Evolutionary conservation across 768 basidiomycete species (phyloP), one percentile per base, ranked within the genome.

Genomic region (Peribolospora kevripleyi): DNA sequence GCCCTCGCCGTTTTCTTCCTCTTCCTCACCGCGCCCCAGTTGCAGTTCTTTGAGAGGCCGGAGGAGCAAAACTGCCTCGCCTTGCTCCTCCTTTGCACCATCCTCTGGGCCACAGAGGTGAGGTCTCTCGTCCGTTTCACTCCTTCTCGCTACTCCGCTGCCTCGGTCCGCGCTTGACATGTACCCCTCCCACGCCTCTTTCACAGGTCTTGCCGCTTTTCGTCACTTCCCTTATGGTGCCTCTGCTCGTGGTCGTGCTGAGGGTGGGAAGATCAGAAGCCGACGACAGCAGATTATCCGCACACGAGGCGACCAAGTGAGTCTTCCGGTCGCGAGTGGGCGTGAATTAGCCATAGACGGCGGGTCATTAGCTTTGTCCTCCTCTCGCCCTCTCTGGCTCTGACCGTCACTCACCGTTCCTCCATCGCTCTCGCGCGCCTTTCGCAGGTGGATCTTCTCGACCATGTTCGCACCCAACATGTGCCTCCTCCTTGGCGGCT

Each of bases 391-490:
- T 25, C 25, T 25, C 25, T 25, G 25, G 25, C 25, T 25, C 45
- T 51, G 13, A 46, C 51, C 50, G 47, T 6, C 10, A 6, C 39
- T 54, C 54, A 13, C 40, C 7, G 43, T 57, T 45, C 58, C 61
- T 53, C 48, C 48, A 55, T 11, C 7, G 36, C 59, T 46, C 54
- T 58, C 36, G 41, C 45, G 36, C 25, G 25, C n/a, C 14, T 43
- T 42, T 7, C 25, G 57, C 59, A 91, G 86, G 69, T 86, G 75
- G 66, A 76, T 95, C 55, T 97, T 97, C 67, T 84, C 85, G 0
- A 74, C 78, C 51, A 97, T 97, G 87, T 95, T 98, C 69, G 84
- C 84, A 0, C 85, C 88, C 0, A 98, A 90, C 0, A 93, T 98
- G 68, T 91, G 95, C 85, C 82, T 98, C 42, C 79, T 97, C 51